Conservation (phyloP, 805 yeast genomes). For the Yarrowia sp. region DNA sequence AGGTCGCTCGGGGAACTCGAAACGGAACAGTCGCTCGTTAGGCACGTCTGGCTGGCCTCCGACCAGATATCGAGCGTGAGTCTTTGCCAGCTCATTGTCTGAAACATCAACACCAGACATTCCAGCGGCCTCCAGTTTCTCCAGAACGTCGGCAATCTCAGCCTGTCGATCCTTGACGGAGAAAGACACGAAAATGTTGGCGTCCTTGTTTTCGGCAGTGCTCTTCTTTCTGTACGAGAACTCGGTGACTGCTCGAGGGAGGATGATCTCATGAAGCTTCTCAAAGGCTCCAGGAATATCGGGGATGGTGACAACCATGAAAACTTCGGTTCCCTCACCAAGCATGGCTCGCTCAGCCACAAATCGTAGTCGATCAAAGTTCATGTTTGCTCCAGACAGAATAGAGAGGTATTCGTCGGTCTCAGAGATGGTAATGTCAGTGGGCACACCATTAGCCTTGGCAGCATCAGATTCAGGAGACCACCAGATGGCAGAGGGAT, state of each 20-base stretch:
- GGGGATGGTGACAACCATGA: constrained; percentile 84
- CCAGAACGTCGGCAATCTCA: constrained; percentile 65
- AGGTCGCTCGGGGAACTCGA: constrained; percentile 97
- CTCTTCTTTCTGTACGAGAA: constrained; percentile 76
- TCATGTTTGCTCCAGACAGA: constrained; percentile 96
- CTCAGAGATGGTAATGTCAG: background rate
- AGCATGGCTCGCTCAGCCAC: constrained; percentile 95
- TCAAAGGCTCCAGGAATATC: constrained; percentile 89
- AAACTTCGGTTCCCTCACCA: constrained; percentile 98
- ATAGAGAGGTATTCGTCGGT: constrained; percentile 63
- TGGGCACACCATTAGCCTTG: background rate
- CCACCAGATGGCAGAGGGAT: constrained; percentile 27
- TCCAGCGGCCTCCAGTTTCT: constrained; percentile 57
- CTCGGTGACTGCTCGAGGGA: constrained; percentile 90
- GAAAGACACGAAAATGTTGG: constrained; percentile 85
- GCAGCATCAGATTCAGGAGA: background rate
- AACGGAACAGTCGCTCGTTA: constrained; percentile 73
- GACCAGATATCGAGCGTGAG: constrained; percentile 92
- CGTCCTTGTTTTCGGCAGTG: constrained; percentile 43
- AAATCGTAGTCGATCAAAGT: constrained; percentile 91
- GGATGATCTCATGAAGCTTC: constrained; percentile 67
- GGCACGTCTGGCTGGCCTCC: constrained; percentile 80
- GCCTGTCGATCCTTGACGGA: constrained; percentile 66
- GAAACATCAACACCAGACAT: constrained; percentile 80
- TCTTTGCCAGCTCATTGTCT: constrained; percentile 90